Percentiles rank a stretch among this genome's conserved stretches.
Conservation (phyloP, 2,329 filamentous ascomycete genomes). For the Acrocalymma vagum region DNA sequence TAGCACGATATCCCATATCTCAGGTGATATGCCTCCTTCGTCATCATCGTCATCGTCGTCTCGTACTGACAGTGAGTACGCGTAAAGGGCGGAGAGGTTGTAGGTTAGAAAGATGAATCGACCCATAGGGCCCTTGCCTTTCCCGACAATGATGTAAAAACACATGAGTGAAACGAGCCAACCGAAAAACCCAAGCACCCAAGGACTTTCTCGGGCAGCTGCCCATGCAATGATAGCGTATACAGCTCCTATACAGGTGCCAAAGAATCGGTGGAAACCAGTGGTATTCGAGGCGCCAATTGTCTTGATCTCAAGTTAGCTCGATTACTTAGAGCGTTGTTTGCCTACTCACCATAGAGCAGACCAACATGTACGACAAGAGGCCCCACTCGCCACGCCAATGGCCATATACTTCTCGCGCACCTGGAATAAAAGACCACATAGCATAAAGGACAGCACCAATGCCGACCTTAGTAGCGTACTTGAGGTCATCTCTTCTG, state of each 20-base stretch:
- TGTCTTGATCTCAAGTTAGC: constrained; percentile 58
- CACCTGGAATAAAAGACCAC: constrained; percentile 83
- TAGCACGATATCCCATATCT: constrained; percentile 86
- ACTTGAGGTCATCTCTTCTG: constrained; percentile 73
- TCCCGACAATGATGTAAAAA: constrained; percentile 88
- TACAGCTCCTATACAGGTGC: constrained; percentile 81
- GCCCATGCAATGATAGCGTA: constrained; percentile 83
- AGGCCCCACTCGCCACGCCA: constrained; percentile 98
- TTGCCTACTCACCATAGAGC: constrained; percentile 73
- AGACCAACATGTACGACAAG: constrained; percentile 96
- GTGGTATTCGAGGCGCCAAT: constrained; percentile 96
- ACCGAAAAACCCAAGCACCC: constrained; percentile 80
- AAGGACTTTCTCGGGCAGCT: constrained; percentile 75
- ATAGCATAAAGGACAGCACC: constrained; percentile 90
- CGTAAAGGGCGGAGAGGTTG: constrained; percentile 93
- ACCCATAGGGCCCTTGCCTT: constrained; percentile 86
- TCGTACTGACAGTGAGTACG: constrained; percentile 84
- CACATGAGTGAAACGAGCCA: constrained; percentile 83
- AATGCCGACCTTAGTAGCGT: constrained; percentile 91
- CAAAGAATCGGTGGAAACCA: constrained; percentile 83
- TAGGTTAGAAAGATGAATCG: constrained; percentile 95
- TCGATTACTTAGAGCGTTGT: not conserved
- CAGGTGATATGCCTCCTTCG: constrained; percentile 82
- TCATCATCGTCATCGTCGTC: constrained; percentile 83
- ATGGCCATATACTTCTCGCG: constrained; percentile 80